A percentile compares a stretch with the other conserved stretches of the same genome.
Evolutionary conservation across 495 filamentous ascomycete genomes (phyloP).

Genomic region (Penicillium canariense): DNA sequence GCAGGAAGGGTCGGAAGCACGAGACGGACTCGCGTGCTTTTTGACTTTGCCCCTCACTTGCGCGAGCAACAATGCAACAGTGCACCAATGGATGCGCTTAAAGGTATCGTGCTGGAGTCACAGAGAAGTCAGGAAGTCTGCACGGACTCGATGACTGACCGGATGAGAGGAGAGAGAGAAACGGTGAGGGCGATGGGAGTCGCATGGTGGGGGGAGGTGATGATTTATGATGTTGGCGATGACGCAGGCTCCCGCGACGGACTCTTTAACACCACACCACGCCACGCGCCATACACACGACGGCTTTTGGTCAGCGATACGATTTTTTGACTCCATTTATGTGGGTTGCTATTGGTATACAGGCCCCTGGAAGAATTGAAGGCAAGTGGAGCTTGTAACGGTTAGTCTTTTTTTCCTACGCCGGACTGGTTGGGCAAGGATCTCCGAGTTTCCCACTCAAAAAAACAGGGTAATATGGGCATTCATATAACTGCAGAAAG

Average conservation of each 20-base stretch:
- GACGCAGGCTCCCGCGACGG: constrained; percentile 8
- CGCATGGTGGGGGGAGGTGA: not conserved
- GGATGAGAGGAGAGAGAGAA: not conserved
- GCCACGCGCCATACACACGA: constrained; percentile 4
- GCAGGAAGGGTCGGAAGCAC: not conserved
- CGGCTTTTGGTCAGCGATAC: not conserved
- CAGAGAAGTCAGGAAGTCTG: not conserved
- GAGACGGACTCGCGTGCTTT: constrained; percentile 1
- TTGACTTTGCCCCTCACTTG: constrained; percentile 13
- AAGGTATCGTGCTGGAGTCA: not conserved
- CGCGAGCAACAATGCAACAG: constrained; percentile 4
- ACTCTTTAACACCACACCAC: not conserved
- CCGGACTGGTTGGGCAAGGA: too few species aligned
- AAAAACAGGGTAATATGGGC: not conserved
- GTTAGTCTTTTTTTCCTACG: too few species aligned
- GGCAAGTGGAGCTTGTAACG: too few species aligned
- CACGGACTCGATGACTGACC: not conserved
- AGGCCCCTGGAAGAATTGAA: not conserved
- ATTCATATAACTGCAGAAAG: not conserved
- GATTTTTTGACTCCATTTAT: not conserved
- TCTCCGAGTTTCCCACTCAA: not conserved
- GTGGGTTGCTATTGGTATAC: not conserved
- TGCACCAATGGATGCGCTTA: not conserved
- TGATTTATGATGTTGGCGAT: constrained; percentile 10
- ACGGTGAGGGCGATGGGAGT: not conserved